These are phyloP conservation scores for Vitis hybrid DNA, from an alignment of 177 flowering plant species.

Conservation along the genomic window DNA sequence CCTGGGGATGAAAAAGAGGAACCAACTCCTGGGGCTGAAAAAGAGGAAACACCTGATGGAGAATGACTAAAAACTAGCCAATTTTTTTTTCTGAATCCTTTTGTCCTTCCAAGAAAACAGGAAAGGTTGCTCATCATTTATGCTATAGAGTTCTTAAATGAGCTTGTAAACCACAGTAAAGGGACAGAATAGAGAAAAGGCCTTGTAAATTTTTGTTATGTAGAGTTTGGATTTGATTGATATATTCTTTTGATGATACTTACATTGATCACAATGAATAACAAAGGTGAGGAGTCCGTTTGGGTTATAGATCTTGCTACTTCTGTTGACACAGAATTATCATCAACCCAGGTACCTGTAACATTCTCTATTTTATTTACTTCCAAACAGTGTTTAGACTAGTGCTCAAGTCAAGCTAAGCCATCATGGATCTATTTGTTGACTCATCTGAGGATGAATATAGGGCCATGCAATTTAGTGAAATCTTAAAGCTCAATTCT, in stretches of 20 bases:
- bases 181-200: background rate
- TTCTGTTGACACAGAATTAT: no score
- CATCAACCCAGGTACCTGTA: no score
- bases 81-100: background rate
- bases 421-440: no score
- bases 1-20: no score
- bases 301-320: no score
- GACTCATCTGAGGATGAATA: no score
- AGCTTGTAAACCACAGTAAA: constrained; percentile 14
- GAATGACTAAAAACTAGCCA: constrained; percentile 11
- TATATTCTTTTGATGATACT: constrained; percentile 19
- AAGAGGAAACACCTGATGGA: constrained; percentile 6
- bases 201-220: constrained; percentile 18
- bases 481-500: no score
- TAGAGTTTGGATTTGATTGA: constrained; percentile 8
- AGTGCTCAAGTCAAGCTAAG: no score
- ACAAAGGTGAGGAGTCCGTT: background rate
- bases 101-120: background rate
- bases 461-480: no score
- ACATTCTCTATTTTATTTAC: no score
- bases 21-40: background rate
- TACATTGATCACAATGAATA: constrained; percentile 12
- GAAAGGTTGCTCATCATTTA: background rate
- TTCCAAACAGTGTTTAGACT: no score
- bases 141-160: no score